Conservation (phyloP, 306 rosid species). For the Pachyrhizus erosus region DNA sequence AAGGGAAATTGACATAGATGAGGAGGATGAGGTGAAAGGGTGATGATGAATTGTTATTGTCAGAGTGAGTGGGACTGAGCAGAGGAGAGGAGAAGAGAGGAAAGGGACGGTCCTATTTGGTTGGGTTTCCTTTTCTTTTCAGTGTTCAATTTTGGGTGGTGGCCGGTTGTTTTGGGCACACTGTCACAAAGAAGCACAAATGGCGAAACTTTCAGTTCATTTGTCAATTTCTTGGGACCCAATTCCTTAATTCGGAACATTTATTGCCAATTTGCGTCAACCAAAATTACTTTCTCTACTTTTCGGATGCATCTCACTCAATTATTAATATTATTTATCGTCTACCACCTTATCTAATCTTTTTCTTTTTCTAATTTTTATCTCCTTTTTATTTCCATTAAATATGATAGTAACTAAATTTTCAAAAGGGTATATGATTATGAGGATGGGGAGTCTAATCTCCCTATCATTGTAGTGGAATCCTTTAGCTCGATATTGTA, state of each 20-base stretch:
- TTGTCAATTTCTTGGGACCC: conserved; percentile 49
- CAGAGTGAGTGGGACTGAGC: neutral
- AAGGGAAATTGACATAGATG: neutral
- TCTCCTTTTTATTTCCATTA: neutral
- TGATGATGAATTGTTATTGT: neutral
- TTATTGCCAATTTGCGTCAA: neutral
- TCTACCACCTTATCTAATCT: neutral
- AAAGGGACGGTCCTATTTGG: conserved; percentile 17
- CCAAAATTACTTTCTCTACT: neutral
- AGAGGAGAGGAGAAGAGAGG: no score
- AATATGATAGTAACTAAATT: neutral
- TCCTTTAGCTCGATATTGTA: no score
- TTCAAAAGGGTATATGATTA: neutral
- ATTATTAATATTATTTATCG: neutral
- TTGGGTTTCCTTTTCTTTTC: conserved; percentile 27
- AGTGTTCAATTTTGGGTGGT: neutral
- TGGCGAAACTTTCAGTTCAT: conserved; percentile 46
- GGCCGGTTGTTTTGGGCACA: conserved; percentile 25
- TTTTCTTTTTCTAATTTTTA: neutral
- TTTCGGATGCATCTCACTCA: neutral
- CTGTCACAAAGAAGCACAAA: neutral
- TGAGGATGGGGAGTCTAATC: no score
- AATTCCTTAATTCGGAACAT: neutral
- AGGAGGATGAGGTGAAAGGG: neutral
- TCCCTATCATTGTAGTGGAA: no score